phyloP scores from a whole-genome alignment of 2,329 filamentous ascomycete genomes.

The Colletotrichum incanum region DNA sequence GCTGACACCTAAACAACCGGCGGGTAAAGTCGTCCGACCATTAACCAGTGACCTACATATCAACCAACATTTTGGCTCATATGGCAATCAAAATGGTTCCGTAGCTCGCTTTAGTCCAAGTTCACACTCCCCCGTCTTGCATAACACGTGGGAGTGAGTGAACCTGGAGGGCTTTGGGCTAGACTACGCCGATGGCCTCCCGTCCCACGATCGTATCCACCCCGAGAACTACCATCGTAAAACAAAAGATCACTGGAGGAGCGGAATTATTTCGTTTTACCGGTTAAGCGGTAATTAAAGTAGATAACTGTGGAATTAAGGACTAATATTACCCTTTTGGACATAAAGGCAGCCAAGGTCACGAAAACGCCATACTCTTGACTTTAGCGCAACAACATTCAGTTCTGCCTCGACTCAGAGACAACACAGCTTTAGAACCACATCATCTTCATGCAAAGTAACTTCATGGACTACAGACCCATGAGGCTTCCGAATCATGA shows the following conservation, averaged over 20 bases:
- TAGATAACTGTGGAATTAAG: background rate
- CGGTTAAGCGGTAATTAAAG: background rate
- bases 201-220: background rate
- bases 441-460: background rate
- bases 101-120: background rate
- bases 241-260: background rate
- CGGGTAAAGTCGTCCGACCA: constrained; percentile 35
- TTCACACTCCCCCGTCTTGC: background rate
- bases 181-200: background rate
- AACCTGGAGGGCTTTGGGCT: background rate
- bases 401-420: too few relatives aligned
- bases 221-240: background rate
- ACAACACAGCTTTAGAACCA: background rate
- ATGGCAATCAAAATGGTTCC: background rate
- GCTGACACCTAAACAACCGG: constrained; percentile 45
- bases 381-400: background rate
- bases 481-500: background rate
- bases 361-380: background rate
- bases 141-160: background rate
- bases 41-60: background rate
- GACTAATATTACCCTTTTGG: background rate
- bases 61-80: background rate
- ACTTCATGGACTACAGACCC: background rate
- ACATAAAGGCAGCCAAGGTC: background rate
- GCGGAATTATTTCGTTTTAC: background rate